phyloP scores from a whole-genome alignment of 2,329 filamentous ascomycete genomes.

The Ilyonectria destructans region DNA sequence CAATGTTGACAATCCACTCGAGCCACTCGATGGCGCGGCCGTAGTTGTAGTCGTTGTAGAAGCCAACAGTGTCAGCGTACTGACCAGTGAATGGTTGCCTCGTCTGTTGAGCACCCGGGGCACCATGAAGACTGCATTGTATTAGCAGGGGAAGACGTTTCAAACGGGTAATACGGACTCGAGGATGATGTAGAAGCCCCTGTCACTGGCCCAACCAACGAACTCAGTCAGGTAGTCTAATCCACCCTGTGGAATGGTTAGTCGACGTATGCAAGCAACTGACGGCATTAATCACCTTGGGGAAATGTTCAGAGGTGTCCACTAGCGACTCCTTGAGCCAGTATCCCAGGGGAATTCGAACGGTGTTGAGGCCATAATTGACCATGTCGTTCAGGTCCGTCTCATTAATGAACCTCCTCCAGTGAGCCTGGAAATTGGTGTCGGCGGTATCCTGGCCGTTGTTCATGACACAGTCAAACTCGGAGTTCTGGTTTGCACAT shows the following conservation, averaged over 20 bases:
- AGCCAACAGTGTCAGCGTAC: constrained; percentile 57
- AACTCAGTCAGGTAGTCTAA: constrained; percentile 63
- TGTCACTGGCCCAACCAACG: constrained; percentile 64
- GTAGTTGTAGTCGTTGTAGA: constrained; percentile 72
- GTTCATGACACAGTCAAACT: constrained; percentile 69
- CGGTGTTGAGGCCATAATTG: constrained; percentile 67
- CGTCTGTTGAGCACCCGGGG: constrained; percentile 64
- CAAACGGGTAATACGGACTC: constrained; percentile 50
- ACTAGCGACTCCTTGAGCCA: constrained; percentile 69
- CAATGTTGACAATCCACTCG: constrained; percentile 68
- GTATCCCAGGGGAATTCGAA: constrained; percentile 70
- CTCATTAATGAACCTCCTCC: constrained; percentile 65
- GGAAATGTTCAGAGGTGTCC: constrained; percentile 66
- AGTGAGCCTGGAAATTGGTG: constrained; percentile 65
- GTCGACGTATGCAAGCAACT: background rate
- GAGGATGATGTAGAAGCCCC: constrained; percentile 68
- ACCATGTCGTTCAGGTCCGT: constrained; percentile 66
- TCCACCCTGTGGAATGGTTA: constrained; percentile 50
- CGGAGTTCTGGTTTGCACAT: constrained; percentile 62
- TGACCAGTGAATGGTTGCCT: constrained; percentile 65
- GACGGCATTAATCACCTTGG: constrained; percentile 45
- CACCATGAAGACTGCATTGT: constrained; percentile 61
- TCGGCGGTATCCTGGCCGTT: constrained; percentile 65
- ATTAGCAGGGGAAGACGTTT: background rate
- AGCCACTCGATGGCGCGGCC: constrained; percentile 70